Evolutionary conservation across 106 monocot genomes (phyloP).

Genomic region (Dactylorhiza incarnata): DNA sequence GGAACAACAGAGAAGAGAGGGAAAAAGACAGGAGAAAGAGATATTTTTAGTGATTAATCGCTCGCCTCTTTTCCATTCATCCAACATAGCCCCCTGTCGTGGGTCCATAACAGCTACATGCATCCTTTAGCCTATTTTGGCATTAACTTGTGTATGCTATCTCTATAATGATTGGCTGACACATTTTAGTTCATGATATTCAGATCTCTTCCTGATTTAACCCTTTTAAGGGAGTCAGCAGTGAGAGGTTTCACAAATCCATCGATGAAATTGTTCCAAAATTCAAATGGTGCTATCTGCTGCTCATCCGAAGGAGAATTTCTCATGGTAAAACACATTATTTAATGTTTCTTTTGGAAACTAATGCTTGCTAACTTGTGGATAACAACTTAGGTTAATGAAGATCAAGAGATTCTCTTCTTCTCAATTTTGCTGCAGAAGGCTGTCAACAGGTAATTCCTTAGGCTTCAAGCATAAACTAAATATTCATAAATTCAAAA

Average conservation of each 20-base stretch:
- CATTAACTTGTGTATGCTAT: neutral
- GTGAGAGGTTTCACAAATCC: slow-evolving; percentile 40
- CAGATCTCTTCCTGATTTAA: slow-evolving; percentile 73
- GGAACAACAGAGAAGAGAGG: too few species aligned
- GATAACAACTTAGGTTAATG: slow-evolving; percentile 39
- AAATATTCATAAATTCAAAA: neutral
- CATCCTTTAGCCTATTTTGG: neutral
- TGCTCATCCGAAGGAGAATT: slow-evolving; percentile 71
- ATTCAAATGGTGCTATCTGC: slow-evolving; percentile 23
- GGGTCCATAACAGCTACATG: neutral
- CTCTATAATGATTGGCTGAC: neutral
- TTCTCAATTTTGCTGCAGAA: slow-evolving; percentile 36
- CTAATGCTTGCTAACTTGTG: slow-evolving; percentile 1
- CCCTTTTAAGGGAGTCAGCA: slow-evolving; percentile 46
- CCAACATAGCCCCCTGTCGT: too few species aligned
- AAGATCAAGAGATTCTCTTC: slow-evolving; percentile 63
- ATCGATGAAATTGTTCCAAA: slow-evolving; percentile 14
- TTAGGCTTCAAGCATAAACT: neutral
- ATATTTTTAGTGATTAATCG: too few species aligned
- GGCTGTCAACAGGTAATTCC: slow-evolving; percentile 47
- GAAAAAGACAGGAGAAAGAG: too few species aligned
- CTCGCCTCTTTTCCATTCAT: too few species aligned
- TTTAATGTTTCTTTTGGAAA: neutral
- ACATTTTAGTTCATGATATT: neutral
- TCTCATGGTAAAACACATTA: slow-evolving; percentile 33